phyloP scores from a whole-genome alignment of 345 rosid genomes.

The Rhizophora apiculata region DNA sequence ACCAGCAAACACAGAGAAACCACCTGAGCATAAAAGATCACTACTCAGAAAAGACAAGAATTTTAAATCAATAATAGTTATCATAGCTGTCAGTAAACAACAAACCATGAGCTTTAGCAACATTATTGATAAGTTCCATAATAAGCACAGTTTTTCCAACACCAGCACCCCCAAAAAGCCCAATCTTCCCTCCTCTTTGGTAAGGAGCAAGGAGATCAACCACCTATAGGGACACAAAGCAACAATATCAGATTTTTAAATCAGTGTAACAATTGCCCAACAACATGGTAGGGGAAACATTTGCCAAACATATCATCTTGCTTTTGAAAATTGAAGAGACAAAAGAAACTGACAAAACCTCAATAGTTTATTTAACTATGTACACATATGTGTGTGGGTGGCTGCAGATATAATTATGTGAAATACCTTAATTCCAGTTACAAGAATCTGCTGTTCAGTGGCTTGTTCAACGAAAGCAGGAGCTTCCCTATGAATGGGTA shows the following conservation, averaged over 20 bases:
- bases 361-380: too few species aligned
- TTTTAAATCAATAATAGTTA: not conserved
- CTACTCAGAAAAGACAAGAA: not conserved
- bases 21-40: conserved; percentile 54
- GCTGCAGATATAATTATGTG: not conserved
- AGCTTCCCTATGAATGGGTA: conserved; percentile 97
- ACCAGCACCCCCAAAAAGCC: conserved; percentile 99
- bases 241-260: not conserved
- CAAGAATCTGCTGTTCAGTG: conserved; percentile 90
- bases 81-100: not conserved
- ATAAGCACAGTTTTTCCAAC: conserved; percentile 97
- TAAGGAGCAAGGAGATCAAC: conserved; percentile 98
- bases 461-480: conserved; percentile 93
- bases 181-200: conserved; percentile 99
- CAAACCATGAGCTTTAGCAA: conserved; percentile 95
- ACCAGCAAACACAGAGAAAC: conserved; percentile 99
- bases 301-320: not conserved
- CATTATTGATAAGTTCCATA: conserved; percentile 98
- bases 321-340: not conserved
- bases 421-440: conserved; percentile 89
- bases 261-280: not conserved
- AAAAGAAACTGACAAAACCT: not conserved
- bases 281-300: too few species aligned
- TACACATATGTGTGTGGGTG: too few species aligned
- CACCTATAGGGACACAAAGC: conserved; percentile 41